Evolutionary conservation across 2,329 filamentous ascomycete species (phyloP), one percentile per base, ranked within the genome.

Genomic region (Botryotinia convoluta): DNA sequence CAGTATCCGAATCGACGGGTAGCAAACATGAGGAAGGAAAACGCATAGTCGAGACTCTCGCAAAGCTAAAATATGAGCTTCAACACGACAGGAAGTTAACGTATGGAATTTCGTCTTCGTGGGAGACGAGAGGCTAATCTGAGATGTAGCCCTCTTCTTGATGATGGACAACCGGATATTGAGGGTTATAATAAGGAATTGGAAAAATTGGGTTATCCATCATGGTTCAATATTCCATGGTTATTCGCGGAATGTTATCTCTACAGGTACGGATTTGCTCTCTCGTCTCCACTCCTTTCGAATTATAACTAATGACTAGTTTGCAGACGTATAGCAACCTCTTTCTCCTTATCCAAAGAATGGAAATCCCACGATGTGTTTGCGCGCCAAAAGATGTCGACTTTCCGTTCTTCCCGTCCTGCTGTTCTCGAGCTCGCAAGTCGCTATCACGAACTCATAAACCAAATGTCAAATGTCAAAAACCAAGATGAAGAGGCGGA

Each of bases 331-430:
- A 89, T 98, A 74, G 91, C 88, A 82, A 92, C 92, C 35, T 88
- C 91, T 75, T 98, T 98, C 85, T 87, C 86, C 32, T 86, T 90
- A 29, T 95, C 93, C 29, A 87, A 87, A 72, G 88, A 95, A 82
- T 99, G 96, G 96, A 95, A 93, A 83, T 85, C 84, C 76, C 97
- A 98, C 83, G 95, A 98, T 82, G 87, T 97, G 76, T 98, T 98
- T 79, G 88, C 91, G 63, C 90, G 92, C 77, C 95, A 97, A 82
- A 98, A 98, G 85, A 92, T 94, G 82, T 90, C 90, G 69, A 97
- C 95, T 0, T 98, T 98, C 87, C 92, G 92, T 77, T 97, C 94
- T 14, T 98, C 95, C 8, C 92, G 95, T 18, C 91, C 93, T 2
- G 95, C 94, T 44, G 93, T 97, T 3, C 83, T 96, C 68, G 93